Evolutionary conservation across 2,329 filamentous ascomycete genomes (phyloP).

Genomic region (Talaromyces sp.): DNA sequence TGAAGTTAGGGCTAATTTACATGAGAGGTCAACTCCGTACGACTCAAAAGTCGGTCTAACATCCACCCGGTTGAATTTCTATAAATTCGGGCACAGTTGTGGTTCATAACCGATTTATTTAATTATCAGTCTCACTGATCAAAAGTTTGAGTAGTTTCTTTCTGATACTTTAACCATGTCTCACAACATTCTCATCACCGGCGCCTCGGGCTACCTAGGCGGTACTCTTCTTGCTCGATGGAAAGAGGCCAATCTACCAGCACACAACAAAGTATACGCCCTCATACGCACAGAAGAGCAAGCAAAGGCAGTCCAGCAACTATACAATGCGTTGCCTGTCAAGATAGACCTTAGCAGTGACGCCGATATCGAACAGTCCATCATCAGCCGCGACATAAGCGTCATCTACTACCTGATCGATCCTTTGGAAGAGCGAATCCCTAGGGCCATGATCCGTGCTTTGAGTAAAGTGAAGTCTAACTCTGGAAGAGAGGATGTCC

Average conservation of each 20-base stretch:
- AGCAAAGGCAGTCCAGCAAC: slow-evolving; percentile 41
- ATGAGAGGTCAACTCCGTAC: neutral
- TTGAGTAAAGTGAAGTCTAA: slow-evolving; percentile 43
- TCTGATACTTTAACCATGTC: slow-evolving; percentile 12
- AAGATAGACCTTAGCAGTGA: slow-evolving; percentile 40
- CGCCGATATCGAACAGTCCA: slow-evolving; percentile 31
- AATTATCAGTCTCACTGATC: neutral
- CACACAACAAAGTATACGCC: slow-evolving; percentile 46
- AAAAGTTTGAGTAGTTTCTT: neutral
- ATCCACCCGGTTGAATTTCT: neutral
- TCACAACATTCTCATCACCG: slow-evolving; percentile 49
- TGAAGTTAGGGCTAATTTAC: neutral
- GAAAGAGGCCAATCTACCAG: slow-evolving; percentile 35
- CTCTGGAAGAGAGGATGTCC: slow-evolving; percentile 40
- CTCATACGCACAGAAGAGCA: slow-evolving; percentile 48
- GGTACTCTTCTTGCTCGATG: slow-evolving; percentile 47
- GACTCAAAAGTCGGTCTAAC: neutral
- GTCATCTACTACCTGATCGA: slow-evolving; percentile 51
- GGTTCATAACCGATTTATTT: too few relatives aligned
- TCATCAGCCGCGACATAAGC: slow-evolving; percentile 46
- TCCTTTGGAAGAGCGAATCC: slow-evolving; percentile 31
- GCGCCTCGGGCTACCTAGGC: slow-evolving; percentile 53
- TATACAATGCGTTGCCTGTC: slow-evolving; percentile 45
- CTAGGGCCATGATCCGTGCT: slow-evolving; percentile 45
- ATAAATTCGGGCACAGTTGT: neutral